Evolutionary conservation across 1,284 basidiomycete species (phyloP), one percentile per base, ranked within the genome.

Genomic region (Heterobasidion occidentale): DNA sequence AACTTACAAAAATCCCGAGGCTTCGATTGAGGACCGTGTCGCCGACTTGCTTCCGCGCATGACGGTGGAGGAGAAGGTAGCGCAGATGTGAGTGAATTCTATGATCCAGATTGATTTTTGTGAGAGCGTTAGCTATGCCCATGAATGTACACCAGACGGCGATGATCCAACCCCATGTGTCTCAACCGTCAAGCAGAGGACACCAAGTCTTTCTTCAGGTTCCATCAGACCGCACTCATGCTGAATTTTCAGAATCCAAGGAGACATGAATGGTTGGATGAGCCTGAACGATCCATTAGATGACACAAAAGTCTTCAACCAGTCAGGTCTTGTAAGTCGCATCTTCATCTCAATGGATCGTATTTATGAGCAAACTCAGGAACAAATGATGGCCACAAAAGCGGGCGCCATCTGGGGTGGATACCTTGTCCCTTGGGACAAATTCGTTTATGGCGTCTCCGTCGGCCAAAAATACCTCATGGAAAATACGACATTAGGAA

Each of bases 401-500:
- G 74, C 74, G 2, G 84, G 84, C 11, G 70, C 76, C 8, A 82
- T 86, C 45, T 86, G 84, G 84, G 83, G 73, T 8, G 84, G 84
- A 0, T 87, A 87, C 64, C 71, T 73, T 20, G 74, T 75, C 14
- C 80, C 83, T 1, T 86, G 79, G 73, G 79, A 84, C 38, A 87
- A 86, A 62, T 76, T 84, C 52, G 80, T 79, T 8, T 85, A 73
- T 56, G 80, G 70, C 1, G 73, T 84, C 49, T 78, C 71, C 3
- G 68, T 83, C 19, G 85, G 83, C 1, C 84, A 87, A 61, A 71
- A 72, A 38, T 88, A 86, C 62, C 67, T 87, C 56, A 79, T 87
- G 78, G 83, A 87, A 63, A 86, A 87, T 62, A 87, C 84, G 0
- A 85, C 82, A 0, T 77, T 88, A n/a, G 84, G 84, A 36, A 88